Evolutionary conservation across 345 rosid genomes (phyloP), one percentile per base, ranked within the genome.

Genomic region (Angophora floribunda): DNA sequence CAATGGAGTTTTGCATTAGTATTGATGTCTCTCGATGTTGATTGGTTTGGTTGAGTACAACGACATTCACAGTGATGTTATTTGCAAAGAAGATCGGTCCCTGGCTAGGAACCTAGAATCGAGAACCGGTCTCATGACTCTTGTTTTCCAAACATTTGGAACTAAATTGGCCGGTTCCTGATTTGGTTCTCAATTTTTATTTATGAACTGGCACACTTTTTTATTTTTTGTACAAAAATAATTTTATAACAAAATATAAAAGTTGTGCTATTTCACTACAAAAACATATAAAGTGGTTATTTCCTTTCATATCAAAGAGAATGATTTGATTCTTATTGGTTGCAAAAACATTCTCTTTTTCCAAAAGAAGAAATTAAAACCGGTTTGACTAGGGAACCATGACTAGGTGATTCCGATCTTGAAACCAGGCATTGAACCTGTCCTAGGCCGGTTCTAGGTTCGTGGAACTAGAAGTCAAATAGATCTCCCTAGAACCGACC

Each of bases 361-460:
- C 26, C 17, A 36, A 70, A 70, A 5, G 26, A 36, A 70, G 7
- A 41, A 36, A 32, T 70, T 12, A 36, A 36, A 70, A 9, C 32
- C 21, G 10, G 22, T 70, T 70, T 1, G 0, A 70, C 2, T 2
- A 0, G 21, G 9, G 11, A 15, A 70, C 5, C 6, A 13, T 1
- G 0, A 15, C 16, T 0, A 13, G 2, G 6, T 13, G 0, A 41
- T 70, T 70, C 14, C 0, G 82, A 36, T 4, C 47, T 70, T 1
- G 4, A 10, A 70, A 70, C 12, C 1, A 0, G 11, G 4, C 9
- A 19, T 1, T 3, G 0, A 9, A 36, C 26, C 13, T 9, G 5
- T 19, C 26, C 4, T 19, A 36, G 24, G 4, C 49, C 2, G 2
- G 1, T 75, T 75, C 26, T 75, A 15, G 26, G 45, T 70, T 75